Evolutionary conservation across 441 rosid genomes (phyloP).

Genomic region (Pelargonium exstipulatum): DNA sequence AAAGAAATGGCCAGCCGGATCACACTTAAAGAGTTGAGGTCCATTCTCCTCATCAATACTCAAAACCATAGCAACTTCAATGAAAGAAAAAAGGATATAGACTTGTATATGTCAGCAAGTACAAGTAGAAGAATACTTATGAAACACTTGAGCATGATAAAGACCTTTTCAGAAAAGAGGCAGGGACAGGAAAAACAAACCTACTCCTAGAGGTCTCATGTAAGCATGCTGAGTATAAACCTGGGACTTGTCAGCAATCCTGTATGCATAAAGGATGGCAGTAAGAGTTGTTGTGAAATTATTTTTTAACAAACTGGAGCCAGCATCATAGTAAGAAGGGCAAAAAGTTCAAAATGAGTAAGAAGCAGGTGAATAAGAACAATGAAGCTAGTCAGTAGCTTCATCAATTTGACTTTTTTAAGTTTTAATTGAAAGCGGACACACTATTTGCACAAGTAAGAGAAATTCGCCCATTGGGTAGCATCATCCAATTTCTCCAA

Average conservation of each 20-base stretch:
- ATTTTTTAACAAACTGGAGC: background rate
- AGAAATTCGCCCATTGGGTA: too few species aligned
- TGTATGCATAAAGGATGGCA: slow-evolving; percentile 21
- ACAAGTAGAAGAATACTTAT: slow-evolving; percentile 3
- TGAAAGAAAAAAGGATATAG: slow-evolving; percentile 14
- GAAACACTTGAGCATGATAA: slow-evolving; percentile 1
- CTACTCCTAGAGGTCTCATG: slow-evolving; percentile 98
- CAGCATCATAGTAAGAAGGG: background rate
- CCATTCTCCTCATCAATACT: slow-evolving; percentile 93
- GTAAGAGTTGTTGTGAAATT: background rate
- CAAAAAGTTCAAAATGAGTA: too few species aligned
- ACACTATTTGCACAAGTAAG: background rate
- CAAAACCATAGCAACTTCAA: slow-evolving; percentile 86
- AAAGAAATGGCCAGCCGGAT: slow-evolving; percentile 95
- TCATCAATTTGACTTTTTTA: background rate
- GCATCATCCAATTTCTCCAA: too few species aligned
- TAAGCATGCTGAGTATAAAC: slow-evolving; percentile 98
- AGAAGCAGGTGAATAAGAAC: background rate
- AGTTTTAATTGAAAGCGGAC: background rate
- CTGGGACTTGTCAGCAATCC: slow-evolving; percentile 96
- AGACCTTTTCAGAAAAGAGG: background rate
- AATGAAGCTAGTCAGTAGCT: background rate
- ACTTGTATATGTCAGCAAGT: background rate
- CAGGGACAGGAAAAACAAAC: slow-evolving; percentile 35
- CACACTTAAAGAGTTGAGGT: slow-evolving; percentile 87